Conservation (phyloP, 1,139 yeast genomes). For the Geotrichum macrosporum region DNA sequence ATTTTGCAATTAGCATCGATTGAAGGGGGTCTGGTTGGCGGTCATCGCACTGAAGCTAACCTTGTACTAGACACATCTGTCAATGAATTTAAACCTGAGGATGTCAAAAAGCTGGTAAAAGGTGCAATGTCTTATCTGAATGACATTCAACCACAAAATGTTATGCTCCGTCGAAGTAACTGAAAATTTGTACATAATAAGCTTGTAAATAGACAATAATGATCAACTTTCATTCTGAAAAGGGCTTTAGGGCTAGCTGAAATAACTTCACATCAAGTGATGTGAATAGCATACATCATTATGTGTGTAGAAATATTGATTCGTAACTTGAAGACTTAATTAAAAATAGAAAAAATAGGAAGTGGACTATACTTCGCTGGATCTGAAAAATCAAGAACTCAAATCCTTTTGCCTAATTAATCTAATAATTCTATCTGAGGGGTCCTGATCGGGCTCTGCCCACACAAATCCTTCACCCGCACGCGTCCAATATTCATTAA, state of each 20-base stretch:
- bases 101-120: conserved; percentile 13
- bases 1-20: conserved; percentile 47
- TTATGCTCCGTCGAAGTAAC: neutral
- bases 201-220: neutral
- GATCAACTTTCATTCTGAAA: no score
- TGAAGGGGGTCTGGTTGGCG: conserved; percentile 57
- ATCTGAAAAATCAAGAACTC: no score
- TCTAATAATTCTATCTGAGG: conserved; percentile 43
- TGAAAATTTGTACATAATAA: neutral
- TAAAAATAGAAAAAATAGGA: no score
- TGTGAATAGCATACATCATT: no score
- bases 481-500: conserved; percentile 68
- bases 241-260: no score
- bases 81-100: conserved; percentile 7
- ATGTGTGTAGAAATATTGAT: no score
- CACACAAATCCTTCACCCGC: conserved; percentile 74
- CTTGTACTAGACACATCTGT: conserved; percentile 40
- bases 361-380: no score
- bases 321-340: no score
- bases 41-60: conserved; percentile 48
- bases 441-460: conserved; percentile 79
- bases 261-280: no score
- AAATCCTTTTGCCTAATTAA: neutral
- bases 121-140: conserved; percentile 14
- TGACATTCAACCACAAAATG: conserved; percentile 14